Base-by-base conservation (phyloP, 257 asterid species). In the Jaltomata sinuosa region DNA sequence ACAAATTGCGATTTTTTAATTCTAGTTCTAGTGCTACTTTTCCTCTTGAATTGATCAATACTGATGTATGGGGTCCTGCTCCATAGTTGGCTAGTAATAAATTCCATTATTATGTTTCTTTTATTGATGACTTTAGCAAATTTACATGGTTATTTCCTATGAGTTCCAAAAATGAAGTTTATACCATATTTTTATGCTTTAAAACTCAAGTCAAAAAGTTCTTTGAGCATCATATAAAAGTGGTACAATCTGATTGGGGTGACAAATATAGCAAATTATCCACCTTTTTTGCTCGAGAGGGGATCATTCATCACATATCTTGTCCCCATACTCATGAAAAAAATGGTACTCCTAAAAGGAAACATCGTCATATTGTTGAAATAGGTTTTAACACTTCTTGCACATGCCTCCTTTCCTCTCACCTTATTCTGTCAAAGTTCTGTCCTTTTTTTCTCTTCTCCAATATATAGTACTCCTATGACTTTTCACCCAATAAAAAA, bases 251-350 rank as follows among this genome's bases (percentile, higher is more conserved):
- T 16, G 49, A 55, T 40, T 84, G 86, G 86, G n/a, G n/a, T n/a
- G n/a, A n/a, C n/a, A n/a, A n/a, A n/a, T n/a, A n/a, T n/a, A n/a
- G n/a, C n/a, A n/a, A 15, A 4, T 27, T 47, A 14, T 15, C 64
- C 31, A 5, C n/a, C n/a, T n/a, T n/a, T n/a, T n/a, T n/a, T n/a
- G n/a, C n/a, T n/a, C n/a, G n/a, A n/a, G n/a, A n/a, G n/a, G 67
- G 86, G 11, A 84, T 84, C 21, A 1, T n/a, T 72, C 83, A 84
- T 61, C 38, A 64, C 2, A 1, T 84, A 8, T 18, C 34, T 15
- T 84, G 67, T 6, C 69, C 83, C 1, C 79, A 84, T 31, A 77
- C 79, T 6, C 83, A 77, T 31, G 83, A 77, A 77, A 68, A 84
- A 57, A 84, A 57, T 3, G 86, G 79, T 1, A 29, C 38, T 0